Percentiles rank a stretch among this genome's conserved stretches.
These are phyloP conservation scores for Trifolium pratense DNA, from an alignment of 306 rosid genomes.

Conservation along the genomic window DNA sequence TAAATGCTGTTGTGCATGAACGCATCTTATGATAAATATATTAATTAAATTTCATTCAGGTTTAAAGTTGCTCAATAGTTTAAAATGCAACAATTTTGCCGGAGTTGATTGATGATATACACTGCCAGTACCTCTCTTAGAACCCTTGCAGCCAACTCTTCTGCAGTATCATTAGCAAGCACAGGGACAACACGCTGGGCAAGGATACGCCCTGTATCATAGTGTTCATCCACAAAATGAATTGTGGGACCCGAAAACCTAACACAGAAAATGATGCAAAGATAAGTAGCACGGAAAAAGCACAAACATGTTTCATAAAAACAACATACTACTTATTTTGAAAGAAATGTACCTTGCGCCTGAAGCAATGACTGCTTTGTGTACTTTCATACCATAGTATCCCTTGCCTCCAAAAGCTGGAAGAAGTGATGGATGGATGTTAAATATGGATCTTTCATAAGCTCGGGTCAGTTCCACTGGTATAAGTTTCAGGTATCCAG, in stretches of 20 bases:
- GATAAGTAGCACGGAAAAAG: not conserved
- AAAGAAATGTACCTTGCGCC: constrained; percentile 70
- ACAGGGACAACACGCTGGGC: constrained; percentile 90
- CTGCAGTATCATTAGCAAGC: constrained; percentile 71
- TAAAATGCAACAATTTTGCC: not conserved
- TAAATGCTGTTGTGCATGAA: not conserved
- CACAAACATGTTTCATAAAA: not conserved
- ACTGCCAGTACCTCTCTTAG: constrained; percentile 66
- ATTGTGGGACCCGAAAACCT: constrained; percentile 90
- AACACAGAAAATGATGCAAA: constrained; percentile 14
- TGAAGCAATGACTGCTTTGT: constrained; percentile 86
- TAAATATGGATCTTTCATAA: constrained; percentile 67
- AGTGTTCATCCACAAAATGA: constrained; percentile 91
- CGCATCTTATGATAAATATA: constrained; percentile 19
- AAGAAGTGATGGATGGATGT: constrained; percentile 95
- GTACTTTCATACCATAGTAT: constrained; percentile 90
- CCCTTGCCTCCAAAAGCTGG: constrained; percentile 99
- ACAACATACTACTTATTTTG: not conserved
- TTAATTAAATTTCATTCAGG: constrained; percentile 24
- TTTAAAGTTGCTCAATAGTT: not conserved
- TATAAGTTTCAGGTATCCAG: constrained; percentile 88
- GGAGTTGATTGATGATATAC: constrained; percentile 16
- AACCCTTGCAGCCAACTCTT: constrained; percentile 83
- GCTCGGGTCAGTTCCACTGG: constrained; percentile 77
- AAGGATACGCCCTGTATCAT: constrained; percentile 86